Evolutionary conservation across 768 basidiomycete genomes (phyloP).

Genomic region (Hemileccinum impolitum): DNA sequence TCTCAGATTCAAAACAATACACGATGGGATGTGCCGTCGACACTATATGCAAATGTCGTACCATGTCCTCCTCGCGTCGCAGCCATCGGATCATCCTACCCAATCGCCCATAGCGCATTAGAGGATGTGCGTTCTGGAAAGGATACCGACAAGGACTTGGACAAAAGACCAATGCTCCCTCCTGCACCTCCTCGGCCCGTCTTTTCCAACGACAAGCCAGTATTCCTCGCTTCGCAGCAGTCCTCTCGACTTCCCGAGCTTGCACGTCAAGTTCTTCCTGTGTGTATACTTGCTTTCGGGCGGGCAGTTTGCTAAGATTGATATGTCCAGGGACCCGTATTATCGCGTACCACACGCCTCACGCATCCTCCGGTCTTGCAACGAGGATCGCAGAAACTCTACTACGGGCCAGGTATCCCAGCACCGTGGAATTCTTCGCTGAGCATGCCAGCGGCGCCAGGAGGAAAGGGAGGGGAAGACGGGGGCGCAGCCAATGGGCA

Average conservation of each 20-base stretch:
- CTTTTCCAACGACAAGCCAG: conserved; percentile 49
- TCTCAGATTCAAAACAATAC: conserved; percentile 51
- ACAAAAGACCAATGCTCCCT: conserved; percentile 35
- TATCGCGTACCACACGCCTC: conserved; percentile 59
- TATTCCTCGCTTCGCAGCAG: conserved; percentile 64
- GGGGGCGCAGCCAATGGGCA: conserved; percentile 14
- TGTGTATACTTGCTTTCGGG: conserved; percentile 33
- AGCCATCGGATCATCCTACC: conserved; percentile 63
- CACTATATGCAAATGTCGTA: conserved; percentile 55
- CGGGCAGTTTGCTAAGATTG: not conserved
- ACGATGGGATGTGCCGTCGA: conserved; percentile 68
- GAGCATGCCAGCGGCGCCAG: conserved; percentile 9
- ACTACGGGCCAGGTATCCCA: conserved; percentile 38
- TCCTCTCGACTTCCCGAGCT: conserved; percentile 64
- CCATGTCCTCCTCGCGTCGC: conserved; percentile 62
- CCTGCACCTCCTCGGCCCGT: conserved; percentile 36
- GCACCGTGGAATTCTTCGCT: conserved; percentile 46
- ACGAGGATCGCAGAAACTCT: conserved; percentile 40
- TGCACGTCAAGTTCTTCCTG: conserved; percentile 63
- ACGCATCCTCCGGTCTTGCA: conserved; percentile 62
- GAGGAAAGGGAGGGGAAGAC: conserved; percentile 27
- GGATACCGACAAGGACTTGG: conserved; percentile 53
- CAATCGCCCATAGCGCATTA: conserved; percentile 40
- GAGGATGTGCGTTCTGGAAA: conserved; percentile 37
- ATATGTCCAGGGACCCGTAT: conserved; percentile 47